Base-by-base conservation (phyloP, 208 protist species). In the Crithidia brevicula region DNA sequence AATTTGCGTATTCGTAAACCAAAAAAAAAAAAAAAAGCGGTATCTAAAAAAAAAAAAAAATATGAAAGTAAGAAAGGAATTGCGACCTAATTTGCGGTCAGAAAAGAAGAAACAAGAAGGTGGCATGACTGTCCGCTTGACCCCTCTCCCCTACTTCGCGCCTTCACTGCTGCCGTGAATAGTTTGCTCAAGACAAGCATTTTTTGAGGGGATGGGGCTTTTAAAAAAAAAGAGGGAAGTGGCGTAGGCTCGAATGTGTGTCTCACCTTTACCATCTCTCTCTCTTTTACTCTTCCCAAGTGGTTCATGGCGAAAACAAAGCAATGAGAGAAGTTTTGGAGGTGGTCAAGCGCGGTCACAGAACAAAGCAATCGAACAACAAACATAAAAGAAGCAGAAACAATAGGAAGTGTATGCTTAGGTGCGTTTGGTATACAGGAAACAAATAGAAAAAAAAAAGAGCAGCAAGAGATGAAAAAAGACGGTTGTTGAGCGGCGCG, bases 51-150 rank as follows among this genome's bases (percentile, higher is more conserved):
- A 54, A 28, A 27, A 4, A 52, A 25, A 20, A 57, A 47, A 60
- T 40, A 42, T 10, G 34, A 70, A 20, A 30, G 7, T 3, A 50
- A 4, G 30, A 28, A 51, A 63, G 11, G 27, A 65, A 46, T 53
- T 52, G 54, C 63, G 66, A 50, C 50, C 40, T 53, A 11, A 25
- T 40, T 51, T 51, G 49, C 45, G 52, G 52, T 30, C 66, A 54
- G 6, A 49, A 53, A 46, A 57, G 15, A 49, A 23, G 34, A 53
- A 47, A 56, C 25, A 42, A 27, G 22, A 58, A 49, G 38, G 33
- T 63, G 0, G 47, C 15, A 61, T 33, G n/a, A 4, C 5, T 50
- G 31, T 42, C 31, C 31, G 34, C 27, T n/a, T 47, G 10, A 27
- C 34, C 34, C 0, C 23, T 38, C 47, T 16, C 63, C 28, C 40